These are phyloP conservation scores for Catenaria anguillulae DNA, from an alignment of 371 early-diverging fungal species.

Conservation along the genomic window DNA sequence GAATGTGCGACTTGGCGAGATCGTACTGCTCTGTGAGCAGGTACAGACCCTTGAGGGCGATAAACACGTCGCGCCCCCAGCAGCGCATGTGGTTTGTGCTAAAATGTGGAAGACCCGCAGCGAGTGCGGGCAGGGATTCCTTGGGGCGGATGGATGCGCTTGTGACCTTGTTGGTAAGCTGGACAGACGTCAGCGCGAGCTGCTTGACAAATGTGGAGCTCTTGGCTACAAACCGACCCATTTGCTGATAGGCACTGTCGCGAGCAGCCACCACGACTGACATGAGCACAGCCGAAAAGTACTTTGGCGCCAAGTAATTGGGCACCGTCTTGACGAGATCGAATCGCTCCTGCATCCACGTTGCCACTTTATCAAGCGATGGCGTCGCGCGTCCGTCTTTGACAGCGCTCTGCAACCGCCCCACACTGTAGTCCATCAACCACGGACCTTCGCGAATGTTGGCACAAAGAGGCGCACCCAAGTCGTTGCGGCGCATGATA, in stretches of 20 bases:
- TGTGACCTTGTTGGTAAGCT: constrained; percentile 57
- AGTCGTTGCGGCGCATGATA: constrained; percentile 66
- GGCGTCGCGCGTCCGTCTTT: constrained; percentile 22
- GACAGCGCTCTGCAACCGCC: constrained; percentile 48
- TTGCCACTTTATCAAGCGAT: constrained; percentile 25
- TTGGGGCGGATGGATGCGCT: constrained; percentile 67
- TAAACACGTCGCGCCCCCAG: constrained; percentile 96
- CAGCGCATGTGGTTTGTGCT: constrained; percentile 80
- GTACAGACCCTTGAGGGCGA: constrained; percentile 71
- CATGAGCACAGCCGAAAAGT: constrained; percentile 68
- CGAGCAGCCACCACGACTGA: constrained; percentile 57
- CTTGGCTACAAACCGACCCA: constrained; percentile 40
- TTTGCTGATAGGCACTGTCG: constrained; percentile 36
- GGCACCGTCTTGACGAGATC: constrained; percentile 49
- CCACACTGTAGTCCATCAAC: constrained; percentile 73
- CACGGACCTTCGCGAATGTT: constrained; percentile 80
- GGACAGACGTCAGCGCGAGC: constrained; percentile 62
- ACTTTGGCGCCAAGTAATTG: constrained; percentile 75
- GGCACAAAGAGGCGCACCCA: constrained; percentile 80
- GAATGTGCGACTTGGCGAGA: constrained; percentile 64
- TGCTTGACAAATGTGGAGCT: constrained; percentile 39
- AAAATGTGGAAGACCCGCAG: constrained; percentile 96
- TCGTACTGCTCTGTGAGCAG: constrained; percentile 64
- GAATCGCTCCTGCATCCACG: constrained; percentile 65
- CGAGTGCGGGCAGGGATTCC: constrained; percentile 42